Percentiles rank a stretch among this genome's conserved stretches.
Conservation (phyloP, 2,329 filamentous ascomycete species). For the Sarocladiaceae sp. region DNA sequence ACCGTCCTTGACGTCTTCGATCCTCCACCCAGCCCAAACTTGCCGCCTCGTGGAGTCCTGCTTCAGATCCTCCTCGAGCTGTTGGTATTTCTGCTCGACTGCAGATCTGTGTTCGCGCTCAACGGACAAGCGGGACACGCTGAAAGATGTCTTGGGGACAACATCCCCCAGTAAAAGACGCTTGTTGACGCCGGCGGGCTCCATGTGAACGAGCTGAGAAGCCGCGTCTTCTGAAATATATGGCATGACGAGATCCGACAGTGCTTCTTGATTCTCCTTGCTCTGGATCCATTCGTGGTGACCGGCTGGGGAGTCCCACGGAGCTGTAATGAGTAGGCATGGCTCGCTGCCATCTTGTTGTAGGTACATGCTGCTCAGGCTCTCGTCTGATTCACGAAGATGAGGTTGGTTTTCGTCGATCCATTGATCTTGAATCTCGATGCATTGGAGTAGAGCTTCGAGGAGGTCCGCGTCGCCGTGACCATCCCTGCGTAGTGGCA, state of each 20-base stretch:
- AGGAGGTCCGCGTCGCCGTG: slow-evolving; percentile 28
- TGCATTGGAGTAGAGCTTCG: slow-evolving; percentile 25
- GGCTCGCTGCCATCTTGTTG: slow-evolving; percentile 29
- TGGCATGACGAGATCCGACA: slow-evolving; percentile 27
- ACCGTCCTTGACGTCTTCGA: slow-evolving; percentile 30
- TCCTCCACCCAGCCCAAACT: slow-evolving; percentile 36
- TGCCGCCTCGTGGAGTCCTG: slow-evolving; percentile 23
- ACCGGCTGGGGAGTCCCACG: slow-evolving; percentile 37
- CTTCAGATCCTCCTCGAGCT: slow-evolving; percentile 26
- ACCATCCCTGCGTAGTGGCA: slow-evolving; percentile 23
- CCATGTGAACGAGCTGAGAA: slow-evolving; percentile 38
- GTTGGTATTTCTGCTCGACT: slow-evolving; percentile 29
- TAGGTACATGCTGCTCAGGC: slow-evolving; percentile 31
- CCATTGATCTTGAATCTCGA: slow-evolving; percentile 36
- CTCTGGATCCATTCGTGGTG: slow-evolving; percentile 41
- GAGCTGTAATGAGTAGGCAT: slow-evolving; percentile 37
- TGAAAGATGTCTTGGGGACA: slow-evolving; percentile 23
- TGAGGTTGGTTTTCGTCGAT: slow-evolving; percentile 30
- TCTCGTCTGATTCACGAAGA: slow-evolving; percentile 25
- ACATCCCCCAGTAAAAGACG: slow-evolving; percentile 21
- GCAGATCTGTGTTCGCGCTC: slow-evolving; percentile 23
- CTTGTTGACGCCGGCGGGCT: slow-evolving; percentile 22
- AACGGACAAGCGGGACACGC: slow-evolving; percentile 30
- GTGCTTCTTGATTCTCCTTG: slow-evolving; percentile 32
- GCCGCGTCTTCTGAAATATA: slow-evolving; percentile 26